These are phyloP conservation scores for Aspergillus carlsbadensis DNA, from an alignment of 495 filamentous ascomycete genomes.

Conservation along the genomic window DNA sequence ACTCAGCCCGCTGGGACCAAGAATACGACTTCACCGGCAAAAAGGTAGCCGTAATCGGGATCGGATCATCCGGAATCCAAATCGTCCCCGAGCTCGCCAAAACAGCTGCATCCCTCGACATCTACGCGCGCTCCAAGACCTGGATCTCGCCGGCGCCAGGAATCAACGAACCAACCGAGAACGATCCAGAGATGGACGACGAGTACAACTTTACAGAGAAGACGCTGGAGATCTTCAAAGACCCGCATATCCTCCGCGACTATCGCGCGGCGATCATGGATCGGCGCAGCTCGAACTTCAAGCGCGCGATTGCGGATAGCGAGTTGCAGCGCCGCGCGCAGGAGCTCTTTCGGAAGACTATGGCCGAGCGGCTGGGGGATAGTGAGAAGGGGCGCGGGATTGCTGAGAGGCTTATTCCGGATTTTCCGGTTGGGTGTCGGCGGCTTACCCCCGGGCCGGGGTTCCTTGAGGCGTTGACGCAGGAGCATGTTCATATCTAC, in stretches of 20 bases:
- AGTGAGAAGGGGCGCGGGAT: slow-evolving; percentile 29
- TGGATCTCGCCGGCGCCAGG: too few species aligned
- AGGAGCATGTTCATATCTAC: slow-evolving; percentile 50
- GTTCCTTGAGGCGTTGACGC: slow-evolving; percentile 35
- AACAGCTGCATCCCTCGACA: not conserved
- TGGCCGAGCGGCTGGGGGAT: not conserved
- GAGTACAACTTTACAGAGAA: too few species aligned
- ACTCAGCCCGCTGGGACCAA: slow-evolving; percentile 48
- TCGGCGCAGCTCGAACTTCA: too few species aligned
- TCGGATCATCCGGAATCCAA: slow-evolving; percentile 44
- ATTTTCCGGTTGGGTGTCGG: slow-evolving; percentile 40
- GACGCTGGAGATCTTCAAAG: too few species aligned
- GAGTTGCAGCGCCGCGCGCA: not conserved
- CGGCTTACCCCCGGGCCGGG: slow-evolving; percentile 42
- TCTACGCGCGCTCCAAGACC: too few species aligned
- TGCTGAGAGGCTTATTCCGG: slow-evolving; percentile 29
- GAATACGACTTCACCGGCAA: slow-evolving; percentile 42
- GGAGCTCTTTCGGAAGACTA: slow-evolving; percentile 19
- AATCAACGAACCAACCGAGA: too few species aligned
- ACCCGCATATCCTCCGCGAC: too few species aligned
- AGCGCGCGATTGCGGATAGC: too few species aligned
- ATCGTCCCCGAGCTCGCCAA: slow-evolving; percentile 43
- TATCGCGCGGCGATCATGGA: too few species aligned
- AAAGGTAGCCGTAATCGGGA: slow-evolving; percentile 48
- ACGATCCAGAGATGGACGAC: too few species aligned